Percentiles rank a stretch among this genome's conserved stretches.
Conservation (phyloP, 306 rosid species). For the Ochetophila trinervis region DNA sequence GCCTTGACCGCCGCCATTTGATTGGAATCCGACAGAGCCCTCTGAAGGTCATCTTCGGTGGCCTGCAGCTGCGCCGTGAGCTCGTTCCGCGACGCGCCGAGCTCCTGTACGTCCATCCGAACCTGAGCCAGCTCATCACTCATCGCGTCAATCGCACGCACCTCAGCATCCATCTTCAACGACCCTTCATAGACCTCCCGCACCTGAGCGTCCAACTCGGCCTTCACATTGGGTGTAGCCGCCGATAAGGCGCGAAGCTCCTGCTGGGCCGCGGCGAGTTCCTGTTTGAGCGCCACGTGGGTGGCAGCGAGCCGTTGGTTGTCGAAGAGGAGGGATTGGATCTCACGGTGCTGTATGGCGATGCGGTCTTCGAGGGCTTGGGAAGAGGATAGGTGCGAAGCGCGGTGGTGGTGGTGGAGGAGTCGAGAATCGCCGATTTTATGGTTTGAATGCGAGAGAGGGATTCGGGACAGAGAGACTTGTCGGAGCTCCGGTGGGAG, state of each 20-base stretch:
- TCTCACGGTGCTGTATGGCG: constrained; percentile 59
- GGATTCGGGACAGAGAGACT: constrained; percentile 2
- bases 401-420: constrained; percentile 33
- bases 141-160: constrained; percentile 56
- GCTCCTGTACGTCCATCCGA: constrained; percentile 43
- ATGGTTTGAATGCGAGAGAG: constrained; percentile 20
- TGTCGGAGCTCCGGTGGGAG: constrained; percentile 8
- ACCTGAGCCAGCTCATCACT: constrained; percentile 54
- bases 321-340: constrained; percentile 68
- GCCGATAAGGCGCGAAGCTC: constrained; percentile 58
- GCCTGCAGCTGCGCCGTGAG: constrained; percentile 45
- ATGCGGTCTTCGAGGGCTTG: constrained; percentile 55
- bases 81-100: constrained; percentile 41
- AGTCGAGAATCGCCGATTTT: constrained; percentile 30
- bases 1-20: constrained; percentile 38
- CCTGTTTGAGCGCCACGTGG: constrained; percentile 86
- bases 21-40: constrained; percentile 42
- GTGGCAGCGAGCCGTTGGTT: constrained; percentile 82
- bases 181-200: constrained; percentile 72
- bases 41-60: constrained; percentile 39
- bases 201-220: constrained; percentile 66
- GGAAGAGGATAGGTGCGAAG: constrained; percentile 25
- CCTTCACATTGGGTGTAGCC: constrained; percentile 46
- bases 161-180: constrained; percentile 64
- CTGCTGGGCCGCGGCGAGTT: constrained; percentile 53